Percentiles rank a stretch among this genome's conserved stretches.
Conservation (phyloP, 2,329 filamentous ascomycete genomes). For the Coniochaeta hoffmannii region DNA sequence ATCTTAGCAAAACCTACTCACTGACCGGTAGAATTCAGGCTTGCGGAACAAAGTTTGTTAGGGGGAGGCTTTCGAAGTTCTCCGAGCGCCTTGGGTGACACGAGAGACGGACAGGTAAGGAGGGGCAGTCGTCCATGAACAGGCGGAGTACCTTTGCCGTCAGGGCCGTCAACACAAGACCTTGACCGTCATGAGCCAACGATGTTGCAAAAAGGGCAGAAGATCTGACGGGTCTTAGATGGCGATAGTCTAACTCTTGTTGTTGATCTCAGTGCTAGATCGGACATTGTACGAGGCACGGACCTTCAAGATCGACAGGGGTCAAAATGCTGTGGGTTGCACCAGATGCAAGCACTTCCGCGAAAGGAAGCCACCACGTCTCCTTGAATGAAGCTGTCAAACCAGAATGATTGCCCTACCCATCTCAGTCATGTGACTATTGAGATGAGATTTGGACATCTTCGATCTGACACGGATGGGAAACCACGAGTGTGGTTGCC, state of each 20-base stretch:
- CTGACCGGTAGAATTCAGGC: no score
- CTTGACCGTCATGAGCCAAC: no score
- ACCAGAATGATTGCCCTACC: background rate
- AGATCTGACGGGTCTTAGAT: background rate
- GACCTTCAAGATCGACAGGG: background rate
- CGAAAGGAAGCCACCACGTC: background rate
- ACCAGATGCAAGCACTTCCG: conserved; percentile 8
- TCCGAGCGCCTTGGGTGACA: no score
- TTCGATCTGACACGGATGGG: background rate
- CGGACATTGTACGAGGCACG: background rate
- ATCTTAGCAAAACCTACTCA: no score
- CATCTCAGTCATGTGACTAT: background rate
- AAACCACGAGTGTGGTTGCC: background rate
- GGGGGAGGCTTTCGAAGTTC: no score
- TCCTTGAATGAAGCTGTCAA: background rate
- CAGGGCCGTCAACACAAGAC: no score
- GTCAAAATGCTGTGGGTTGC: conserved; percentile 1
- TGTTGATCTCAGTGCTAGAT: background rate
- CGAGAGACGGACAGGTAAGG: no score
- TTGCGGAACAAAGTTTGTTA: no score
- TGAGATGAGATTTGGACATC: background rate
- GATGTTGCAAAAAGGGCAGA: background rate
- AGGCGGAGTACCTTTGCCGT: no score
- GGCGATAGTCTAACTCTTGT: background rate
- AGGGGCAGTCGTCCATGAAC: no score